Base-by-base conservation (phyloP, 106 monocot species). In the Iris macrosiphon region DNA sequence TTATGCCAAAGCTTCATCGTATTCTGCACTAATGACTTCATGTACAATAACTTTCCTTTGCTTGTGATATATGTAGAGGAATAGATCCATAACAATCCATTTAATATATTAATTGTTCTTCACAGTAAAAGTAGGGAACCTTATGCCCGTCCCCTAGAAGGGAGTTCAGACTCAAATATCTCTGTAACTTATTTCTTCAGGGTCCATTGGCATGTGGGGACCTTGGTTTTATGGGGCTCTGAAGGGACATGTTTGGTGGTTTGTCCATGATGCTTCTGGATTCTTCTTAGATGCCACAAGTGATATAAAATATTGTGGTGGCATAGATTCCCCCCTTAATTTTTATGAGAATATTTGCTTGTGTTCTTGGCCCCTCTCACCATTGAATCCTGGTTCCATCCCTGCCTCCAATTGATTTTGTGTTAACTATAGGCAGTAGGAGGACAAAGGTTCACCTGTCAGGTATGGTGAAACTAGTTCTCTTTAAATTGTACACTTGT, bases 61-160 rank as follows among this genome's bases (percentile, higher is more conserved):
- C 47, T 64, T 68, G 49, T 49, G 35, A 59, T 39, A 24, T 13
- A 63, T 48, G 53, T 57, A 28, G 31, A 15, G 24, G 69, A 72
- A 64, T 72, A 72, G 24, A 72, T 76, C 30, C 71, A 45, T 75
- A 19, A 20, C 57, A 63, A 52, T 46, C 42, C 34, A 23, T 59
- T 41, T 34, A n/a, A 6, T 45, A 35, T 18, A 27, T 48, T 34
- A 20, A 23, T 41, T 10, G 33, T 17, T 40, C 6, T 12, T 22
- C 8, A 11, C 25, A 28, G 16, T n/a, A 47, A 59, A 57, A 23
- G 52, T 6, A 34, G n/a, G 24, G 30, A 44, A 53, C 15, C 53
- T 27, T 18, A 18, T 59, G 22, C 50, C n/a, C 33, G 13, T 6
- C 24, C 24, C 44, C 5, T 34, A 29, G 63, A 30, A 49, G 27